phyloP scores from a whole-genome alignment of 208 protist species.

The Trypanosoma avium region DNA sequence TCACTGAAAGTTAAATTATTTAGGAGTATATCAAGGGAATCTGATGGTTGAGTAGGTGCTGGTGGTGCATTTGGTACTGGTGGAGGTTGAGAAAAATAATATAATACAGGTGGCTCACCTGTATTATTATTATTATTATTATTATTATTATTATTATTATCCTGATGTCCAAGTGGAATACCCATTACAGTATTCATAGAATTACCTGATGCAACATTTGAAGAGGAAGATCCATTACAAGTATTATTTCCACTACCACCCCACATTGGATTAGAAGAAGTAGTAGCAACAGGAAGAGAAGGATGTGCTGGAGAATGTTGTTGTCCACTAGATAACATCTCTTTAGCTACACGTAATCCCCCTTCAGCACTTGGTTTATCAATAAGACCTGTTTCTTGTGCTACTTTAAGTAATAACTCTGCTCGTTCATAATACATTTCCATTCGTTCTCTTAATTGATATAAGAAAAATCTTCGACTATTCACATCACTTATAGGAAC shows the following conservation, averaged over 20 bases:
- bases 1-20: conserved; percentile 28
- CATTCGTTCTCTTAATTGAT: conserved; percentile 58
- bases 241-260: background rate
- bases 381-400: conserved; percentile 48
- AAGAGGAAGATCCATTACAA: background rate
- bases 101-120: conserved; percentile 27
- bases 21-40: conserved; percentile 12
- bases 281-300: background rate
- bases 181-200: conserved; percentile 40
- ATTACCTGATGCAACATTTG: background rate
- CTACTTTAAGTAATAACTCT: conserved; percentile 59
- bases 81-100: conserved; percentile 31
- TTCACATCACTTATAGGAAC: conserved; percentile 38
- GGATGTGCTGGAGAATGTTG: conserved; percentile 7
- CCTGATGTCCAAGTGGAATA: conserved; percentile 35
- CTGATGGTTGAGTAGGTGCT: background rate
- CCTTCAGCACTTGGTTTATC: conserved; percentile 49
- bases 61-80: background rate
- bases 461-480: conserved; percentile 63
- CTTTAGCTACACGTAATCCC: conserved; percentile 9
- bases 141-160: background rate
- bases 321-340: conserved; percentile 1
- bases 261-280: background rate
- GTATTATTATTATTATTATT: background rate
- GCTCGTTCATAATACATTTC: conserved; percentile 75